Evolutionary conservation across 352 stramenopile genomes (phyloP), one percentile per base, ranked within the genome.

Genomic region (Phytophthora pini): DNA sequence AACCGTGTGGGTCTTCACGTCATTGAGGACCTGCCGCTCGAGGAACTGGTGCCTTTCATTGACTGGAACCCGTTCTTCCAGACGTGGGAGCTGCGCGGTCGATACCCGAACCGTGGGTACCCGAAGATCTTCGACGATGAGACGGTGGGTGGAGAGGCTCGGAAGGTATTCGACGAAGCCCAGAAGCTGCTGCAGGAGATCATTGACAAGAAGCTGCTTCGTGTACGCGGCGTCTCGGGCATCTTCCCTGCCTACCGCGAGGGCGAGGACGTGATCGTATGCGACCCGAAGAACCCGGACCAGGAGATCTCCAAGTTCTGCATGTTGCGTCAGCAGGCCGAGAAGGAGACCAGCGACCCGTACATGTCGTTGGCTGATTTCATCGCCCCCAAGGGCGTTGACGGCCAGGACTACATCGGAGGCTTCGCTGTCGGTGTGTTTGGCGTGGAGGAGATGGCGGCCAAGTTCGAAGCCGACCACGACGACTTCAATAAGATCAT

Each of bases 51-150:
- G 17, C 93, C 94, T n/a, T 98, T 96, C 76, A 99, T 99, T 63
- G 97, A 99, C 74, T 99, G 97, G 97, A 99, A 99, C 70, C 97
- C 97, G 12, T 99, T 99, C 78, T 99, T 99, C 84, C 96, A 99
- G 80, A 99, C 94, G 29, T 99, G 96, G 96, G 96, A 99, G 68
- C 80, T 99, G 41, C 84, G 97, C 57, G 97, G 97, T 22, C 90
- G 96, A 45, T 99, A 99, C 74, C 97, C 97, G 24, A 99, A 99
- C 77, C 88, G 97, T 72, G 96, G 96, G 17, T 99, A 99, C 72
- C 97, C 97, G 6, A 98, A 99, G 82, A 99, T 99, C 60, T 99
- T 99, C 74, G 92, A 98, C 57, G 97, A 99, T 68, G 91, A 98
- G 64, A 79, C 84, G 22, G 96, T 99, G 5, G 97, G 97, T 44